Evolutionary conservation across 1,139 yeast species (phyloP), one percentile per base, ranked within the genome.

Genomic region (Diutina neorugosa): DNA sequence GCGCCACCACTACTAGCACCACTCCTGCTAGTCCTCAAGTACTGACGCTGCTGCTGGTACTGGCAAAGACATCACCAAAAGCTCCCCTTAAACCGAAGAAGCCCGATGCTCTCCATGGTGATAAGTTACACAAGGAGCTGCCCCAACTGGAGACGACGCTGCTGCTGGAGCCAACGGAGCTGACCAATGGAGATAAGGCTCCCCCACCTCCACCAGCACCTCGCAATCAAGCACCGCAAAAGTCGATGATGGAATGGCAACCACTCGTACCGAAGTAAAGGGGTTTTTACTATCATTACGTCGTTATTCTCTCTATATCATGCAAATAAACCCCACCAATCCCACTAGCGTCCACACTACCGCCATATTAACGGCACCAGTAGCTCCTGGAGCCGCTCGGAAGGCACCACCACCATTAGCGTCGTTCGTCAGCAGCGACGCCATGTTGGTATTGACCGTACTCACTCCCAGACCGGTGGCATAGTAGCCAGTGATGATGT

Each of bases 181-280:
- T 58, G 19, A 52, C 50, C 19, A 55, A 41, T n/a, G 53, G 57
- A 8, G 34, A 19, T 43, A 43, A 19, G 12, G 27, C 21, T 20
- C 60, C 44, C 12, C 59, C 60, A 2, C 20, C 51, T 4, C 50
- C 56, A n/a, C 59, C 59, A 2, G 58, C 55, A 34, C 58, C 57
- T 41, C 23, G 34, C 19, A 47, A 48, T 56, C 4, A 58, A 27
- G 53, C 55, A 2, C 37, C 37, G 4, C 48, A 46, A 18, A 57
- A 61, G 58, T 61, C 68, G n/a, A 68, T 79, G 76, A 69, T 77
- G 20, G 79, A 79, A 48, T 80, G 84, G 84, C 74, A 76, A 54
- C 84, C 84, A 7, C 64, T 80, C 52, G 71, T 76, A 5, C 84
- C 84, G 1, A 77, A 76, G 58, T 78, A 64, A 59, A 42, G 9